A percentile compares a stretch with the other conserved stretches of the same genome.
Conservation (phyloP, 2,329 filamentous ascomycete genomes). For the Teratosphaeria nubilosa region DNA sequence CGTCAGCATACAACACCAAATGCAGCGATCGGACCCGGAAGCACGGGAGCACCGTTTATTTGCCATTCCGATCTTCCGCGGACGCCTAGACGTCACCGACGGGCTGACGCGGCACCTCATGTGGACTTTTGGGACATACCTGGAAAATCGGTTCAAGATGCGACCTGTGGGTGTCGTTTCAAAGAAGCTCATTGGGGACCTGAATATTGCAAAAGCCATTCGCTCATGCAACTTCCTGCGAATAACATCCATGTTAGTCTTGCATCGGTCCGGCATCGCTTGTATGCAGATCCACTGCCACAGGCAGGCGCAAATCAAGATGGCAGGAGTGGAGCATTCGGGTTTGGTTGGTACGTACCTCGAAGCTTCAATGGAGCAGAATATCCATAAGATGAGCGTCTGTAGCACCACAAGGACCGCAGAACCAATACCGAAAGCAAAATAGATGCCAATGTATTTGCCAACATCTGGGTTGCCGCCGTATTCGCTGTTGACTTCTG, state of each 20-base stretch:
- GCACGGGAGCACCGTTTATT: neutral
- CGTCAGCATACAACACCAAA: neutral
- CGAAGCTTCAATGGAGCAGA: conserved; percentile 77
- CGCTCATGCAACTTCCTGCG: conserved; percentile 92
- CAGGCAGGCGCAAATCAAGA: conserved; percentile 7
- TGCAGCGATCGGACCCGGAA: neutral
- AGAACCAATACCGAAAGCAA: conserved; percentile 83
- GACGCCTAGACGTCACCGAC: neutral
- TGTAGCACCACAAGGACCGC: conserved; percentile 79
- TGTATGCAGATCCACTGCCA: conserved; percentile 3
- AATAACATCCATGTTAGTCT: conserved; percentile 10
- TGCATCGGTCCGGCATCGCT: conserved; percentile 11
- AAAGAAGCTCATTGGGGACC: conserved; percentile 97
- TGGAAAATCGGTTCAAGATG: conserved; percentile 93
- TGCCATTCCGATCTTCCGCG: neutral
- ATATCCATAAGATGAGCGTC: conserved; percentile 95
- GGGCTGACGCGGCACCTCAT: neutral
- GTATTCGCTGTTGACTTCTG: conserved; percentile 61
- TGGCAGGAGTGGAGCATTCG: neutral
- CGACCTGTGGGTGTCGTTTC: conserved; percentile 94
- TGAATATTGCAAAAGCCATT: conserved; percentile 82
- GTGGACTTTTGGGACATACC: conserved; percentile 38
- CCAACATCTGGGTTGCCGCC: conserved; percentile 66
- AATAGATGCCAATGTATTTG: conserved; percentile 91
- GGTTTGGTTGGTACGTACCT: conserved; percentile 41